These are phyloP conservation scores for Flaveria bidentis DNA, from an alignment of 129 eudicot genomes.

Conservation along the genomic window DNA sequence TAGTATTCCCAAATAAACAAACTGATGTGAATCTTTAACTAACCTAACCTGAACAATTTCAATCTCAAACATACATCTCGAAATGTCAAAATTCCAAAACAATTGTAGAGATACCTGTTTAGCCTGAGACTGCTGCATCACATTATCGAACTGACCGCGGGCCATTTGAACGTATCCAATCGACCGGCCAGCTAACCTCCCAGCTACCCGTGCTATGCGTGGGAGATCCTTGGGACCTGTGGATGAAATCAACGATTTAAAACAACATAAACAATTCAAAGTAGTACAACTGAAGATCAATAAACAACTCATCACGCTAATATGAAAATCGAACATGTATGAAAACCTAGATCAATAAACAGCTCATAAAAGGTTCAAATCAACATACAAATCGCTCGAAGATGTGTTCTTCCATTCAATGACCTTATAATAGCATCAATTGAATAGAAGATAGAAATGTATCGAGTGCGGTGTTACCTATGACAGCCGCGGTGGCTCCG, in stretches of 20 bases:
- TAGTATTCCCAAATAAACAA: neutral
- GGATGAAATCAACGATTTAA: neutral
- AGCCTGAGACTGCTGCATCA: constrained; percentile 90
- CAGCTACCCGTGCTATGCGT: constrained; percentile 67
- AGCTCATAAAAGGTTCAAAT: neutral
- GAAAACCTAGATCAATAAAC: neutral
- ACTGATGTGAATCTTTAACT: constrained; percentile 1
- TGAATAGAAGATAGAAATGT: neutral
- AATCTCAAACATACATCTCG: neutral
- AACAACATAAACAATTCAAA: neutral
- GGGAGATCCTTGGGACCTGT: constrained; percentile 86
- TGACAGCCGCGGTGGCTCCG: constrained; percentile 85
- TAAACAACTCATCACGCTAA: neutral
- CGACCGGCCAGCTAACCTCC: constrained; percentile 77
- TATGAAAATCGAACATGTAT: constrained; percentile 1
- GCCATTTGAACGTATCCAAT: constrained; percentile 85
- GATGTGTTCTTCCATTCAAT: too few relatives aligned
- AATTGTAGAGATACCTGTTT: constrained; percentile 55
- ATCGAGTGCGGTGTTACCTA: constrained; percentile 44
- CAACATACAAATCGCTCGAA: neutral
- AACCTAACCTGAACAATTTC: neutral
- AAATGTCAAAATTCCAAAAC: neutral
- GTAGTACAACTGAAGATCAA: neutral
- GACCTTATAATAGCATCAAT: constrained; percentile 7
- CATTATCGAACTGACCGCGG: constrained; percentile 92